A percentile compares a stretch with the other conserved stretches of the same genome.
These are phyloP conservation scores for Candida pseudofarinosa DNA, from an alignment of 805 yeast species.

Conservation along the genomic window DNA sequence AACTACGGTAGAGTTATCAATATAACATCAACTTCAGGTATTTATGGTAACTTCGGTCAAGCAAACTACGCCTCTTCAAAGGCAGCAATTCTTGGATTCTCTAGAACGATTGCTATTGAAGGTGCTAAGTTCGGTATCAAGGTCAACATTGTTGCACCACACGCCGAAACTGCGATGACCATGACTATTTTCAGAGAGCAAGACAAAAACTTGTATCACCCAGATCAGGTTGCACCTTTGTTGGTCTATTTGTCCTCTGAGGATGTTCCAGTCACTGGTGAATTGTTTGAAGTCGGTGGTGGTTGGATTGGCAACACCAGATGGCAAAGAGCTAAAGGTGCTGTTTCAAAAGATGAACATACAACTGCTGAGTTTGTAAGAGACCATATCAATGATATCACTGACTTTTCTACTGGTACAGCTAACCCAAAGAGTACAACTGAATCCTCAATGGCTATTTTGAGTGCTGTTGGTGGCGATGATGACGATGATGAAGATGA, in stretches of 20 bases:
- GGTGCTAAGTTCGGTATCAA: conserved; percentile 75
- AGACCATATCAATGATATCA: conserved; percentile 62
- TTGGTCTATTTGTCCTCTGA: conserved; percentile 77
- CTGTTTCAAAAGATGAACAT: conserved; percentile 51
- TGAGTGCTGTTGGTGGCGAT: conserved; percentile 55
- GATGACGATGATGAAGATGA: conserved; percentile 47
- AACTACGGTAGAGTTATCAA: conserved; percentile 79
- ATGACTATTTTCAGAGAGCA: conserved; percentile 74
- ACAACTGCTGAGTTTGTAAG: conserved; percentile 67
- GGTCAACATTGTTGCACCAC: conserved; percentile 89
- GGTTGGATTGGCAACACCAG: conserved; percentile 95
- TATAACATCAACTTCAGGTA: conserved; percentile 93
- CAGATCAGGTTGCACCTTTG: conserved; percentile 87
- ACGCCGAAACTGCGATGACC: conserved; percentile 98
- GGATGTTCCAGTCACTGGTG: conserved; percentile 68
- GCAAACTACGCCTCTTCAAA: conserved; percentile 95
- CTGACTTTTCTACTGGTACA: conserved; percentile 56
- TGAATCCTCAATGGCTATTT: conserved; percentile 77
- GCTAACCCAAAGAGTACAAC: conserved; percentile 57
- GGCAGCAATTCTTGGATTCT: conserved; percentile 79
- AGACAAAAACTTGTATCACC: conserved; percentile 80
- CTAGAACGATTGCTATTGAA: conserved; percentile 85
- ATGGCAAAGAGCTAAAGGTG: conserved; percentile 92
- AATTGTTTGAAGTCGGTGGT: conserved; percentile 88
- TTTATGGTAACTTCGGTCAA: conserved; percentile 97